These are phyloP conservation scores for Wickerhamiella alocasiicola DNA, from an alignment of 805 yeast species.

Conservation along the genomic window DNA sequence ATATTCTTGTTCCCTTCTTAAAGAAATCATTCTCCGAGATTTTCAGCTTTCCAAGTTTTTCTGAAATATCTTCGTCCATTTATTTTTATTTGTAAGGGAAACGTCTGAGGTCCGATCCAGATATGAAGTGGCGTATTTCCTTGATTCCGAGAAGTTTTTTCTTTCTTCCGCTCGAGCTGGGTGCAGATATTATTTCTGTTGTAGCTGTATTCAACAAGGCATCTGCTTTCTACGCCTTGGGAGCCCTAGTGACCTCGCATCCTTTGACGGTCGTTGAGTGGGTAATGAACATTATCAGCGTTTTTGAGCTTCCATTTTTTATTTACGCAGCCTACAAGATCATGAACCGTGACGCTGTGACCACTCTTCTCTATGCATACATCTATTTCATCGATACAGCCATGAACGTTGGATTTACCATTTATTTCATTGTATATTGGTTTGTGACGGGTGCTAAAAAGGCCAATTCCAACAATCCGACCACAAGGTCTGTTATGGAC, in stretches of 20 bases:
- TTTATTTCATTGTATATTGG: constrained; percentile 69
- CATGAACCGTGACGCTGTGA: constrained; percentile 43
- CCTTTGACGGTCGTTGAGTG: constrained; percentile 74
- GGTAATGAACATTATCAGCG: constrained; percentile 58
- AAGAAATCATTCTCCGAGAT: constrained; percentile 19
- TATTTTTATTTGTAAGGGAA: not conserved
- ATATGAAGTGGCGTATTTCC: constrained; percentile 10
- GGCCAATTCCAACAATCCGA: constrained; percentile 19
- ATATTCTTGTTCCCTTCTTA: constrained; percentile 21
- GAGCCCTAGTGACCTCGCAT: constrained; percentile 77
- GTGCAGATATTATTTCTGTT: constrained; percentile 71
- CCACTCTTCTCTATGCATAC: constrained; percentile 49
- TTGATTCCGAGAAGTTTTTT: constrained; percentile 42
- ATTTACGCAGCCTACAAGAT: constrained; percentile 43
- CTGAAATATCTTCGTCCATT: constrained; percentile 3
- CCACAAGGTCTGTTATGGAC: constrained; percentile 8
- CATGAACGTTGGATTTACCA: constrained; percentile 52
- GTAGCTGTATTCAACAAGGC: constrained; percentile 75
- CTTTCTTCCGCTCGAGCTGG: constrained; percentile 64
- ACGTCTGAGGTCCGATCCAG: no score
- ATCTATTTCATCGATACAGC: constrained; percentile 57
- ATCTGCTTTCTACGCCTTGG: constrained; percentile 75
- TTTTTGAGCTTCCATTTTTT: constrained; percentile 51
- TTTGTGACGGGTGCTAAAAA: constrained; percentile 30
- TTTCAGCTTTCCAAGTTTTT: constrained; percentile 16